These are phyloP conservation scores for Prunus kanzakura DNA, from an alignment of 306 rosid genomes.

Conservation along the genomic window DNA sequence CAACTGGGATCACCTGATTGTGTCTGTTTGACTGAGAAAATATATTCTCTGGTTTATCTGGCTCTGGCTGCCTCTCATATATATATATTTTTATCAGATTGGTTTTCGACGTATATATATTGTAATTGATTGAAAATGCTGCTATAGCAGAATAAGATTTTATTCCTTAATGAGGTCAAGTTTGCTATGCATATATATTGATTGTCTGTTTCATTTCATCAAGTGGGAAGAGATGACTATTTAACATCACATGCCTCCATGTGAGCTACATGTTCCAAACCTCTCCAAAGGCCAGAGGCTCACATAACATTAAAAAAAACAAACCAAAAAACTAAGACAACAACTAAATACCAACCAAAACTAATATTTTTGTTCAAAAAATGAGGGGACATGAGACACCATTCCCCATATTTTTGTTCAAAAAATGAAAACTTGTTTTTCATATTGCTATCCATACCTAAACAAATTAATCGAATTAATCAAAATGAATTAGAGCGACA, in stretches of 20 bases:
- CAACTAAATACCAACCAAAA: constrained; percentile 16
- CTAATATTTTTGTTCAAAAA: not conserved
- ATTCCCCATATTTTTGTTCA: constrained; percentile 13
- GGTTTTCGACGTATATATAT: not conserved
- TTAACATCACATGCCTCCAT: not conserved
- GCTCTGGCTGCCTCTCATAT: no score
- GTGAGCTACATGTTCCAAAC: constrained; percentile 1
- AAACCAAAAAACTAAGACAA: not conserved
- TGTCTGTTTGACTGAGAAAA: not conserved
- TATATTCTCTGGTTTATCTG: not conserved
- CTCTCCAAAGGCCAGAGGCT: not conserved
- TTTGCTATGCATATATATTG: not conserved
- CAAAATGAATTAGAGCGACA: constrained; percentile 1
- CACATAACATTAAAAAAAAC: not conserved
- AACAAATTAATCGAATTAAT: not conserved
- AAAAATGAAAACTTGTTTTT: not conserved
- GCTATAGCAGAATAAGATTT: not conserved
- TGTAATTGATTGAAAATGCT: not conserved
- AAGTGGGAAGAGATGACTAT: not conserved
- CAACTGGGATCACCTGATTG: not conserved
- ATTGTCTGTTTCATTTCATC: not conserved
- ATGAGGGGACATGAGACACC: constrained; percentile 18
- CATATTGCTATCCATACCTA: not conserved
- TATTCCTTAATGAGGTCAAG: not conserved
- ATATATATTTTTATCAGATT: no score